Base-by-base conservation (phyloP, 2,329 filamentous ascomycete species). In the Claviceps paspali region DNA sequence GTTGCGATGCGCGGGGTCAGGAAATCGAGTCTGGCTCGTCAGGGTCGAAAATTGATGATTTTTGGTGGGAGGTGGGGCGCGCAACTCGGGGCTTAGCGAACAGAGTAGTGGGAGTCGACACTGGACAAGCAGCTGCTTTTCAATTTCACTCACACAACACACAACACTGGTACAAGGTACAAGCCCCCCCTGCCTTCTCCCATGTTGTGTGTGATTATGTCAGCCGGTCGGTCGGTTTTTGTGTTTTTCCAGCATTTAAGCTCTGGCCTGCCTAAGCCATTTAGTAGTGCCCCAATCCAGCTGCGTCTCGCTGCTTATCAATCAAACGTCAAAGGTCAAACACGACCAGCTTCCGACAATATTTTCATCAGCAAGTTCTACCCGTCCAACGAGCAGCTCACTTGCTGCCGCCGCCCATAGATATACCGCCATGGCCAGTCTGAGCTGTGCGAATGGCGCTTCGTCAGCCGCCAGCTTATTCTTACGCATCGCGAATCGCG, bases 31-130 rank as follows among this genome's bases (percentile, higher is more conserved):
- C 38, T 36, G 44, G 47, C 43, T 44, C 34, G 30, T 39, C 48
- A 58, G 43, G 47, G 45, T 49, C 49, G 38, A 54, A 60, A 61
- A 59, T 60, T 61, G 49, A 50, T 51, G 56, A 59, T 57, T 58
- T 59, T 60, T 58, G 56, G 56, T 61, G 59, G 56, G 59, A 56
- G 53, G 55, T 55, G 55, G 57, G 56, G 57, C 54, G 44, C 48
- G 46, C 47, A 48, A 46, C 45, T 56, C 53, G 53, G 56, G 56
- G 55, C 53, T 59, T 57, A 59, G 53, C 54, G 53, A 59, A 41
- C 30, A 35, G 18, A 30, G 34, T 24, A 19, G 27, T 17, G 21
- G 30, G 24, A 28, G n/a, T n/a, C n/a, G n/a, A n/a, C n/a, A n/a
- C n/a, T n/a, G n/a, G n/a, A n/a, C n/a, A n/a, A n/a, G n/a, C n/a